Evolutionary conservation across 805 yeast genomes (phyloP).

Genomic region (Candida taoyuanica): DNA sequence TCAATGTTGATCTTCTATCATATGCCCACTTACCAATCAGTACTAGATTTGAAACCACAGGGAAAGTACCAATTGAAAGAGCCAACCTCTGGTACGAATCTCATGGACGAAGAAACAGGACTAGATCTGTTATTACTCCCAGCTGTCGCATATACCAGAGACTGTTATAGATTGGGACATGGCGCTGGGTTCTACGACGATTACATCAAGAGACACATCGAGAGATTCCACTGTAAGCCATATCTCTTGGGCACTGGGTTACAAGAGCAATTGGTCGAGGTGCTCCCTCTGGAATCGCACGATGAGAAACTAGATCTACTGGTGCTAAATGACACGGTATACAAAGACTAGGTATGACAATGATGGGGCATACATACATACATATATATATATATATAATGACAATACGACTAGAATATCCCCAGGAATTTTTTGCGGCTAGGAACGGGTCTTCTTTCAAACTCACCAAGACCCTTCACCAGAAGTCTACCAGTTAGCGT

Average conservation of each 20-base stretch:
- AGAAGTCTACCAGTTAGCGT: conserved; percentile 48
- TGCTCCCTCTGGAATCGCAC: conserved; percentile 55
- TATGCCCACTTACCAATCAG: conserved; percentile 38
- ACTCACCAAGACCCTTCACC: conserved; percentile 52
- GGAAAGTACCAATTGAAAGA: conserved; percentile 69
- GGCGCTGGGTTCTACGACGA: conserved; percentile 94
- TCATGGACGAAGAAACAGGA: conserved; percentile 31
- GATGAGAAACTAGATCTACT: conserved; percentile 58
- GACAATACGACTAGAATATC: neutral
- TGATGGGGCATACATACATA: too few species aligned
- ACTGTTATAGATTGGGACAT: conserved; percentile 64
- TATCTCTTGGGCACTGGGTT: conserved; percentile 60
- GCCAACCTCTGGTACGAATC: conserved; percentile 40
- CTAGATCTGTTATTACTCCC: conserved; percentile 79
- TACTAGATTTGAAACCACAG: conserved; percentile 48
- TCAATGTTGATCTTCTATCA: conserved; percentile 54
- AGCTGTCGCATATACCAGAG: conserved; percentile 70
- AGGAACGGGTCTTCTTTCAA: conserved; percentile 22
- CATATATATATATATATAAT: too few species aligned
- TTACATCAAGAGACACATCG: conserved; percentile 46
- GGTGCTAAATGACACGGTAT: conserved; percentile 35
- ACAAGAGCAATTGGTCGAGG: conserved; percentile 52
- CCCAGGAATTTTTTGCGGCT: conserved; percentile 5
- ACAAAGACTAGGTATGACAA: too few species aligned
- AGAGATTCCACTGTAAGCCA: conserved; percentile 30